These are phyloP conservation scores for Gillenia trifoliata DNA, from an alignment of 306 rosid genomes.

Conservation along the genomic window DNA sequence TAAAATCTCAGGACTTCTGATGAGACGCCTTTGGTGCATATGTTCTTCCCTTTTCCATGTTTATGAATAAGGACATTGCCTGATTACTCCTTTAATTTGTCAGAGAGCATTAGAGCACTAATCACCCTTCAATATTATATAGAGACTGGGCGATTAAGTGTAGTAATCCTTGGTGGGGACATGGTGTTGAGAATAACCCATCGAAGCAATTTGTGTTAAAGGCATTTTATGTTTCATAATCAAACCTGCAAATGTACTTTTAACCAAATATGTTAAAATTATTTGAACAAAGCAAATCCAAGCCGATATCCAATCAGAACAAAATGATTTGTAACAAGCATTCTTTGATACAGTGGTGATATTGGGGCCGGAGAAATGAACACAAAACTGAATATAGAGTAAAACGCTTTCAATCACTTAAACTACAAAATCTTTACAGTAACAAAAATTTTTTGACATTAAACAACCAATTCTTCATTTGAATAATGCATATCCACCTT, in stretches of 20 bases:
- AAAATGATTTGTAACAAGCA: neutral
- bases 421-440: too few relatives aligned
- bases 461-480: neutral
- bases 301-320: neutral
- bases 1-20: neutral
- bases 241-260: constrained; percentile 11
- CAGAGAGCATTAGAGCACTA: neutral
- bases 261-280: neutral
- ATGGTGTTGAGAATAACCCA: neutral
- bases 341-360: neutral
- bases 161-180: neutral
- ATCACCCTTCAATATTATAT: neutral
- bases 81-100: neutral
- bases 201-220: neutral
- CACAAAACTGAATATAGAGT: too few relatives aligned
- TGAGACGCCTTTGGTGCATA: neutral
- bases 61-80: neutral
- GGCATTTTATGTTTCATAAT: neutral
- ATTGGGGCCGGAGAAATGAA: neutral
- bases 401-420: too few relatives aligned
- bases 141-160: neutral
- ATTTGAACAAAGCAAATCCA: neutral
- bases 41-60: neutral
- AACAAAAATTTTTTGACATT: neutral
- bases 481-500: constrained; percentile 15